phyloP scores from a whole-genome alignment of 306 rosid genomes.

The Ziziphus jujuba region DNA sequence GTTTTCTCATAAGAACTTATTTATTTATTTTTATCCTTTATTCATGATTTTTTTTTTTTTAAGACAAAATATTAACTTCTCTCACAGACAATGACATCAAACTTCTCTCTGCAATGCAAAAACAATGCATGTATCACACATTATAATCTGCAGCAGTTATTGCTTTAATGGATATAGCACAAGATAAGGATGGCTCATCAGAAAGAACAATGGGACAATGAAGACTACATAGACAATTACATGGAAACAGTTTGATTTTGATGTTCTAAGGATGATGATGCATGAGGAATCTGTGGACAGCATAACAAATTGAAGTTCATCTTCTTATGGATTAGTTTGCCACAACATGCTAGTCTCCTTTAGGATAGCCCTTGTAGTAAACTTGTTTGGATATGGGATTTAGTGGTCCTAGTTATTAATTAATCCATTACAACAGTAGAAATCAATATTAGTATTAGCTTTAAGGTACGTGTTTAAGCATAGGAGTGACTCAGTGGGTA shows the following conservation, averaged over 20 bases:
- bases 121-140: too few species aligned
- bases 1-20: too few species aligned
- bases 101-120: too few species aligned
- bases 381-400: background rate
- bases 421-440: background rate
- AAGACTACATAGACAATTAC: background rate
- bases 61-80: too few species aligned
- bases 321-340: background rate
- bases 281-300: background rate
- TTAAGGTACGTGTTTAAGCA: too few species aligned
- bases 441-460: background rate
- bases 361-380: background rate
- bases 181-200: slow-evolving; percentile 28
- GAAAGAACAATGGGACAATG: slow-evolving; percentile 10
- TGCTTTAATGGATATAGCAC: too few species aligned
- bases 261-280: too few species aligned
- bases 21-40: too few species aligned
- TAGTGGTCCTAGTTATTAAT: background rate
- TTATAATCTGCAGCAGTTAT: too few species aligned
- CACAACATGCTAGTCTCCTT: background rate
- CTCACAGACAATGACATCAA: too few species aligned
- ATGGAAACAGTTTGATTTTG: background rate
- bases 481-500: background rate
- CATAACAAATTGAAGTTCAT: background rate
- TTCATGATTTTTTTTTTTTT: too few species aligned